Base-by-base conservation (phyloP, 768 basidiomycete species). In the Gloeophyllum trabeum region DNA sequence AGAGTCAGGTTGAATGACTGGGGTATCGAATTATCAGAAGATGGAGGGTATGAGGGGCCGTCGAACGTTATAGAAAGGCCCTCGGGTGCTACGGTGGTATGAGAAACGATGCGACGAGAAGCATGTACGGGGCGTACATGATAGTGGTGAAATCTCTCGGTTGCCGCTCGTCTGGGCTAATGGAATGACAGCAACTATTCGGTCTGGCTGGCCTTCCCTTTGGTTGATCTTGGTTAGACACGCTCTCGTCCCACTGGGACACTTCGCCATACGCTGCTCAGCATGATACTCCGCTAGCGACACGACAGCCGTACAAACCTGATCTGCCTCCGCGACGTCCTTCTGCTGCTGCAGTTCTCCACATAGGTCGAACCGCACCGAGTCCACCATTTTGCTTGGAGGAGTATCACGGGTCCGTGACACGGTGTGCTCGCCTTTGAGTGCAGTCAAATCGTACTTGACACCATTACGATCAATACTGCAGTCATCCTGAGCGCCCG, bases 141-240 rank as follows among this genome's bases (percentile, higher is more conserved):
- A 49, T 24, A 64, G 45, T 6, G 42, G 20, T 20, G 49, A 44
- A 19, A 49, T 59, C 39, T 61, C 49, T 6, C 61, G 49, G 6
- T 54, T 41, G 21, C 42, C 45, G 7, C 56, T 51, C 0, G 57
- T 57, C 46, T 68, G 64, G 6, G 78, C 83, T 23, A 91, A 52
- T n/a, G 86, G 79, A 42, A 92, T 75, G n/a, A 89, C 84, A 23
- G 76, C 65, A 21, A 77, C 64, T 51, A 92, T 59, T 40, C 85
- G 71, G 48, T 85, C 80, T 2, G 63, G 42, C 30, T 65, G 57
- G 18, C 63, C 68, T 1, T 55, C 49, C 58, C 83, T 87, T 50
- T 63, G 50, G 51, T 89, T 88, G 24, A 66, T 71, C 50, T 71
- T 74, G 3, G 75, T 81, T 23, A 89, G 63, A 60, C 90, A 93